phyloP scores from a whole-genome alignment of 2,329 filamentous ascomycete species.

The Ophiostoma ulmi region DNA sequence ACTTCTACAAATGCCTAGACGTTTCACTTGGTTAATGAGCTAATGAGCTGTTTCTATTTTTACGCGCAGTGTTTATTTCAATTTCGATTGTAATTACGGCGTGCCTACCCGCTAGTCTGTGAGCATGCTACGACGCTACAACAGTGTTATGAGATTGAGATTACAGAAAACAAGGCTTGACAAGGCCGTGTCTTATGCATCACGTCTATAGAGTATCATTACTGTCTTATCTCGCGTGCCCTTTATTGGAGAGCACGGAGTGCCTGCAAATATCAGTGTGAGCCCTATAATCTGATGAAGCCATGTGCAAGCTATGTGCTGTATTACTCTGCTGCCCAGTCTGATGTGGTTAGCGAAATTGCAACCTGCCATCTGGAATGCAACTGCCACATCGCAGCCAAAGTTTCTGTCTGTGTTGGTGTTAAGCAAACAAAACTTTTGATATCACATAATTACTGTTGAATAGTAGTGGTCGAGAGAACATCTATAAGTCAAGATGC shows the following conservation, averaged over 20 bases:
- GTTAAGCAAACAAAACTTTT: no score
- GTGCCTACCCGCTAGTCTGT: neutral
- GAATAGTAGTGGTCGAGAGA: neutral
- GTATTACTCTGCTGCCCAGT: neutral
- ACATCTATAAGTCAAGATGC: neutral
- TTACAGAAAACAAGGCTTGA: constrained; percentile 3
- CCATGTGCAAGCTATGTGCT: neutral
- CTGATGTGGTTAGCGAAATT: constrained; percentile 5
- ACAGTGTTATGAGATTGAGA: neutral
- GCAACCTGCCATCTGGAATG: neutral
- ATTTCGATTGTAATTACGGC: neutral
- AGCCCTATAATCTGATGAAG: neutral
- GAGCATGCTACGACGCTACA: neutral
- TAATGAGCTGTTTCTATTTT: constrained; percentile 6
- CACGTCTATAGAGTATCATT: neutral
- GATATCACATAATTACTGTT: no score
- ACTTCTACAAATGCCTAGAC: neutral
- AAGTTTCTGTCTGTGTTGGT: neutral
- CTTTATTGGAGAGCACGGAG: neutral
- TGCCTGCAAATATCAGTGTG: neutral
- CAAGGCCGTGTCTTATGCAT: neutral
- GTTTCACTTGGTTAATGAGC: constrained; percentile 1
- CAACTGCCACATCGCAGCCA: neutral
- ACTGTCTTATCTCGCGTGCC: neutral
- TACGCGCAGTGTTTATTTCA: neutral